These are phyloP conservation scores for Melanomma pulvis-pyrius DNA, from an alignment of 495 filamentous ascomycete genomes.

Conservation along the genomic window DNA sequence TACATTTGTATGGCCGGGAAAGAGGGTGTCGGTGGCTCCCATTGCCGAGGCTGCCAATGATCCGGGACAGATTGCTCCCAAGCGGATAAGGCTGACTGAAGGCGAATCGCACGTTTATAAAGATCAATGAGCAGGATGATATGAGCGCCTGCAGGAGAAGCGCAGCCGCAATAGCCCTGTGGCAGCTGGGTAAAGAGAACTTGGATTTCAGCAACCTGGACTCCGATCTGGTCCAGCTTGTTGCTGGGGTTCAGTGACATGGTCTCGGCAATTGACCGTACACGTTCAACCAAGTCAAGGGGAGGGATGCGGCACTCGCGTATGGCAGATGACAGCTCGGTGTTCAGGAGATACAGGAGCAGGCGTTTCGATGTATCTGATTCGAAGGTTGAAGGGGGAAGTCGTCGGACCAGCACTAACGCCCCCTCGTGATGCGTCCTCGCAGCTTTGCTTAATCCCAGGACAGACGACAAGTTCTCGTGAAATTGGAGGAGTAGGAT, in stretches of 20 bases:
- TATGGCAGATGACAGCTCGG: not conserved
- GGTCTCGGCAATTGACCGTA: not conserved
- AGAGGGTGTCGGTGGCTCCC: not conserved
- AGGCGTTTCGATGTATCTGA: not conserved
- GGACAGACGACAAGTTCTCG: not conserved
- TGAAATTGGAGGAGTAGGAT: not conserved
- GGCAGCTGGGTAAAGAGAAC: too few relatives aligned
- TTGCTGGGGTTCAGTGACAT: not conserved
- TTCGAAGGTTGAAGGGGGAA: not conserved
- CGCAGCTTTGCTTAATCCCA: not conserved
- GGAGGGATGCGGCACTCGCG: not conserved
- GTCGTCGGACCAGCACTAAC: not conserved
- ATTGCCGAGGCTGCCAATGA: not conserved
- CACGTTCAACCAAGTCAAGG: not conserved
- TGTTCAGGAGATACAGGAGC: not conserved
- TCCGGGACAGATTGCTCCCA: not conserved
- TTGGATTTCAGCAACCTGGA: too few relatives aligned
- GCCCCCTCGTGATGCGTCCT: not conserved
- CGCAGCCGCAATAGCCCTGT: too few relatives aligned
- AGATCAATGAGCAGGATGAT: too few relatives aligned
- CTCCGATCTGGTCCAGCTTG: not conserved
- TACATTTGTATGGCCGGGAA: not conserved
- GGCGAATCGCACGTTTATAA: not conserved
- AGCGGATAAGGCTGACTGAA: not conserved
- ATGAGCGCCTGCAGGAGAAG: too few relatives aligned